Conservation (phyloP, 2,329 filamentous ascomycete species). For the Pseudogymnoascus sp. region DNA sequence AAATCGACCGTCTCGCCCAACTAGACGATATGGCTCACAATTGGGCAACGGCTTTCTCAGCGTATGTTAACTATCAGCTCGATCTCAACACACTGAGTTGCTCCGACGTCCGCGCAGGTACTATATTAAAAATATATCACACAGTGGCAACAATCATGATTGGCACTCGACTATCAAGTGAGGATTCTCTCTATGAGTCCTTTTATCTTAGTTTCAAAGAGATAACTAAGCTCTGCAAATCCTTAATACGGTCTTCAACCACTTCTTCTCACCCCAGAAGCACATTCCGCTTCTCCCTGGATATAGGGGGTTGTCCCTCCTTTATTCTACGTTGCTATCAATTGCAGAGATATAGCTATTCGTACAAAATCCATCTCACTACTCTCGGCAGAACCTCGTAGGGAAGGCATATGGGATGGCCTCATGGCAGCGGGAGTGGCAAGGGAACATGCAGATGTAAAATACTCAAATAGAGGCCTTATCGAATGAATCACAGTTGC, state of each 20-base stretch:
- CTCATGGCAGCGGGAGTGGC: constrained; percentile 21
- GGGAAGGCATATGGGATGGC: constrained; percentile 61
- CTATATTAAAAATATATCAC: neutral
- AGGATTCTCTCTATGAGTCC: neutral
- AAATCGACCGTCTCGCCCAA: neutral
- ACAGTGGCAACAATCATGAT: neutral
- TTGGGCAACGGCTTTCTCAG: neutral
- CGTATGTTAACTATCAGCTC: neutral
- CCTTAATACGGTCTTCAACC: neutral
- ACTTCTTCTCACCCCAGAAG: neutral
- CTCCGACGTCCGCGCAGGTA: neutral
- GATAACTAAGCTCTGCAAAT: neutral
- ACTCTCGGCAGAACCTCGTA: constrained; percentile 46
- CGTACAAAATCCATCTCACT: constrained; percentile 54
- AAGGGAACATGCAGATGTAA: neutral
- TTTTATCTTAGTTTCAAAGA: neutral
- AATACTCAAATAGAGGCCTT: neutral
- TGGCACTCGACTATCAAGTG: neutral
- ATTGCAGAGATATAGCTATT: constrained; percentile 49
- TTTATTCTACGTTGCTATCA: constrained; percentile 57
- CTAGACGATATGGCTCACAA: neutral
- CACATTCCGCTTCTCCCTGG: constrained; percentile 44
- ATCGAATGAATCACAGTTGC: neutral
- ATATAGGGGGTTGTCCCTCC: constrained; percentile 56
- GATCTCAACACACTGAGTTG: neutral